Base-by-base conservation (phyloP, 345 rosid species). In the Gossypium ekmanianum region DNA sequence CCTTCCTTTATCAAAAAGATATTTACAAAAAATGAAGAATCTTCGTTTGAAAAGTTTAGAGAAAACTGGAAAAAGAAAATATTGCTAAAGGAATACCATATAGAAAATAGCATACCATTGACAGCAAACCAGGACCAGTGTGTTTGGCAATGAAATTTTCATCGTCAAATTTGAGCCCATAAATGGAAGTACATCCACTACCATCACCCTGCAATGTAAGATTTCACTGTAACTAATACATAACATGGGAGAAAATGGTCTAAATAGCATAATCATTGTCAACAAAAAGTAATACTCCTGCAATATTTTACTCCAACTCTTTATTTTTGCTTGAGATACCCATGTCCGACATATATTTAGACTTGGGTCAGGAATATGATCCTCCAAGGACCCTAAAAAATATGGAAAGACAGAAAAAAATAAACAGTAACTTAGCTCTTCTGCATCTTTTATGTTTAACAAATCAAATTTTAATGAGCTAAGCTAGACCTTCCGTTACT, bases 61-160 rank as follows among this genome's bases (percentile, higher is more conserved):
- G 66, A 41, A 43, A 18, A 45, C 47, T 5, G 45, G 51, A 70
- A 62, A 51, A 11, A 5, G 8, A 16, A 1, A 2, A 11, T 26
- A 17, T 7, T 50, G 57, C 55, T 22, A 75, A 26, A 48, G 39
- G 68, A 68, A 59, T 39, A 57, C 41, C 9, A 48, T 48, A 55
- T 66, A 63, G 7, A 81, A 65, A 34, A 14, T 24, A 5, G 56
- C 82, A 80, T 84, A 93, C 99, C 99, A 95, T 93, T 0, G 99
- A 95, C 48, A 93, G 88, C 29, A 93, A 81, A 78, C 99, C 99
- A 26, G 98, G 97, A 17, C 99, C 98, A 51, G 98, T 95, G 86
- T 95, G 99, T 66, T 90, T 93, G 34, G 99, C 97, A 63, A 81
- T 79, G 78, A 93, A 95, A 76, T 90, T 93, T 77, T 95, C 97